These are phyloP conservation scores for Pharnaceum exiguum DNA, from an alignment of 148 eudicot species.

Conservation along the genomic window DNA sequence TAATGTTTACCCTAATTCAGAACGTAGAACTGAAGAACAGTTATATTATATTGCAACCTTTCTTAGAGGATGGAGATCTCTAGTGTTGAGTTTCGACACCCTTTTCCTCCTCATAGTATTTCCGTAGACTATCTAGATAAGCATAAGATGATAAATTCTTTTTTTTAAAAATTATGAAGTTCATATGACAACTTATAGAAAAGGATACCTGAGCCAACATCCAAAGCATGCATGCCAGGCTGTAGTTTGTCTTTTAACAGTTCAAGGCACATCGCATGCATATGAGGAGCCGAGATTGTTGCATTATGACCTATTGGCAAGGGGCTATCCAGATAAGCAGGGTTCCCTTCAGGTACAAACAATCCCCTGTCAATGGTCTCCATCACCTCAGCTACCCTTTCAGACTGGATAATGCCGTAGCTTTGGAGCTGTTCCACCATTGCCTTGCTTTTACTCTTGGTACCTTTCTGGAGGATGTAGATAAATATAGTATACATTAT, in stretches of 20 bases:
- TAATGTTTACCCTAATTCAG: too few species aligned
- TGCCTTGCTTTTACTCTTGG: conserved; percentile 42
- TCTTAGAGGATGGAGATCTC: too few species aligned
- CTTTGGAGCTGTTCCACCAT: conserved; percentile 62
- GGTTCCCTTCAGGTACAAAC: conserved; percentile 80
- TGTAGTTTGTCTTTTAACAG: conserved; percentile 69
- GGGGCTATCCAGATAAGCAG: conserved; percentile 80
- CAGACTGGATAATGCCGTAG: conserved; percentile 59
- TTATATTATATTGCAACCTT: too few species aligned
- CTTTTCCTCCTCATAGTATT: too few species aligned
- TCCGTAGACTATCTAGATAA: too few species aligned
- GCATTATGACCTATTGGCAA: conserved; percentile 89
- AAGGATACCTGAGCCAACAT: conserved; percentile 99
- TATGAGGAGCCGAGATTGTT: conserved; percentile 97
- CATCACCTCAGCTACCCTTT: conserved; percentile 81
- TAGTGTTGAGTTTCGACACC: too few species aligned
- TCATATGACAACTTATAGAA: too few species aligned
- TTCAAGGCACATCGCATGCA: conserved; percentile 95
- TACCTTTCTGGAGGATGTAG: too few species aligned
- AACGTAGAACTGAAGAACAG: too few species aligned
- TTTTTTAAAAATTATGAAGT: too few species aligned
- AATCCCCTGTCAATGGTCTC: conserved; percentile 80
- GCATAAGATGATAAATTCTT: too few species aligned
- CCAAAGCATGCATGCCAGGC: conserved; percentile 94
- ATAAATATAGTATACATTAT: too few species aligned